Conservation (phyloP, 495 filamentous ascomycete species). For the Penicillium daleae region DNA sequence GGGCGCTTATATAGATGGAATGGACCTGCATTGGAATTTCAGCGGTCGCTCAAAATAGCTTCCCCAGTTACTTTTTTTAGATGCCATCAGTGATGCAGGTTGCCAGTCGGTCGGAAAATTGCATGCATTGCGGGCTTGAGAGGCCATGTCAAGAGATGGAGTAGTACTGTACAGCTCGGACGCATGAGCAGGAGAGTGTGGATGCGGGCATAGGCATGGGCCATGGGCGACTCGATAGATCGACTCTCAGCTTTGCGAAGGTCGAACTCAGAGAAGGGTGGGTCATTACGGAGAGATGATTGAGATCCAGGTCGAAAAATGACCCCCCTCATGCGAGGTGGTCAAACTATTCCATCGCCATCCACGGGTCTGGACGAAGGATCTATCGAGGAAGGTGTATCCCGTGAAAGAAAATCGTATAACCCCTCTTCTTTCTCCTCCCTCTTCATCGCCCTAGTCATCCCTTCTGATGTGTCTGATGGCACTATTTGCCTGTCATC, state of each 20-base stretch:
- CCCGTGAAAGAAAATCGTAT: neutral
- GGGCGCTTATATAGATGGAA: conserved; percentile 24
- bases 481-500: conserved; percentile 8
- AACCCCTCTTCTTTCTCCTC: neutral
- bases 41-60: conserved; percentile 15
- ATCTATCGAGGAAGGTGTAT: neutral
- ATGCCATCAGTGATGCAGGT: conserved; percentile 3
- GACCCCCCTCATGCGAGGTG: conserved; percentile 32
- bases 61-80: conserved; percentile 23
- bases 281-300: neutral
- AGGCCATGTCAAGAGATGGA: neutral
- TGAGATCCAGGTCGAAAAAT: conserved; percentile 7
- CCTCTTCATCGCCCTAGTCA: neutral
- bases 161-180: neutral
- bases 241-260: conserved; percentile 1
- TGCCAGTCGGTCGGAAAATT: conserved; percentile 18
- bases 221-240: conserved; percentile 21
- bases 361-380: neutral
- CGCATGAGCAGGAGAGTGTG: neutral
- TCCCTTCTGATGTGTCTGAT: conserved; percentile 17
- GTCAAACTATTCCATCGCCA: conserved; percentile 18
- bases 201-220: conserved; percentile 11
- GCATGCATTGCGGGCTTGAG: conserved; percentile 16
- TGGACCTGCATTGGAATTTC: neutral
- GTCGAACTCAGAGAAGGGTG: neutral